Conservation (phyloP, 345 rosid species). For the Bruguiera parviflora region DNA sequence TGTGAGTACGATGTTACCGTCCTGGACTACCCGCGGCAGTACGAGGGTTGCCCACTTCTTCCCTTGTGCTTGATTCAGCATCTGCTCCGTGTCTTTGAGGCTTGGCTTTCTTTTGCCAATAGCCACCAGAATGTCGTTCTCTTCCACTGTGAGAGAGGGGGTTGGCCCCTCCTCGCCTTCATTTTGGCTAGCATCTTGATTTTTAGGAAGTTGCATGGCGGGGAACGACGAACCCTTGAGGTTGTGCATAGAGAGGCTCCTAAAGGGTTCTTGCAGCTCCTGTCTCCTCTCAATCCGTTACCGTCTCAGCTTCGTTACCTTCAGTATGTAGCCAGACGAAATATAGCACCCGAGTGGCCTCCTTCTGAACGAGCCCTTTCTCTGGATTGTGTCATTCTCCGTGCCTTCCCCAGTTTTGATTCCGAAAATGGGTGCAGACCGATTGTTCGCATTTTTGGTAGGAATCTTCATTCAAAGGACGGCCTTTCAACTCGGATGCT, state of each 20-base stretch:
- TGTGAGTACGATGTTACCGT: constrained; percentile 81
- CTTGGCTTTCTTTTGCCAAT: constrained; percentile 74
- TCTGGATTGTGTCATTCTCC: constrained; percentile 82
- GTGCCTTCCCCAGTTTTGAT: constrained; percentile 88
- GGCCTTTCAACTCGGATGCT: constrained; percentile 92
- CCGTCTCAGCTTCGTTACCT: constrained; percentile 97
- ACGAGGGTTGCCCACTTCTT: constrained; percentile 90
- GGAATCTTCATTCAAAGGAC: constrained; percentile 50
- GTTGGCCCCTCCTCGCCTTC: constrained; percentile 94
- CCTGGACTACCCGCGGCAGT: constrained; percentile 88
- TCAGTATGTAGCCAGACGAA: constrained; percentile 89
- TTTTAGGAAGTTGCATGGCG: constrained; percentile 69
- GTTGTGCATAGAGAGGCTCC: constrained; percentile 96
- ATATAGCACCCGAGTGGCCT: constrained; percentile 90
- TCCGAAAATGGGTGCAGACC: constrained; percentile 92
- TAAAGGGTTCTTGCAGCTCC: constrained; percentile 80
- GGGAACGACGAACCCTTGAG: constrained; percentile 87
- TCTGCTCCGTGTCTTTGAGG: constrained; percentile 81
- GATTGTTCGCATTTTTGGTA: constrained; percentile 84
- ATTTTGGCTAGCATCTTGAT: constrained; percentile 74
- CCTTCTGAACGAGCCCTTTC: constrained; percentile 96
- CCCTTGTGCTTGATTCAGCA: constrained; percentile 85
- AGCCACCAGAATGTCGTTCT: constrained; percentile 78
- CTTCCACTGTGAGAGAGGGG: constrained; percentile 93
- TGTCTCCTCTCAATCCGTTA: constrained; percentile 89